Evolutionary conservation across 1,139 yeast genomes (phyloP).

Genomic region (Debaryomyces subglobosus): DNA sequence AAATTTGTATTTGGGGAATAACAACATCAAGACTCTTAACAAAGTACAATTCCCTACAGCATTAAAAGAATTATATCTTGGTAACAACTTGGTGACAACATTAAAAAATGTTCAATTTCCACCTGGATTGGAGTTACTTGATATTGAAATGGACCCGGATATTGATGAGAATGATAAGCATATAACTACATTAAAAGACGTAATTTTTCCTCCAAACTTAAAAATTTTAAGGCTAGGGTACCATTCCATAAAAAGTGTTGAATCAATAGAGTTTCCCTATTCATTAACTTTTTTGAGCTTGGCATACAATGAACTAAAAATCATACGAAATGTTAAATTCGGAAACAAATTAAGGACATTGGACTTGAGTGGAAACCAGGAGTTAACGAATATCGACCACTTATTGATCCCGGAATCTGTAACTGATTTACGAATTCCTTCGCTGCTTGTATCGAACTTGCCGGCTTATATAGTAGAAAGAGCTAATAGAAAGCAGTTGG

Average conservation of each 20-base stretch:
- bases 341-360: conserved; percentile 37
- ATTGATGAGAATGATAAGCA: conserved; percentile 46
- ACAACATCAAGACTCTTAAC: conserved; percentile 49
- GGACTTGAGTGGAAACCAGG: conserved; percentile 50
- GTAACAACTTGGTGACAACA: conserved; percentile 49
- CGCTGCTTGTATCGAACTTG: conserved; percentile 37
- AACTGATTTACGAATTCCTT: conserved; percentile 38
- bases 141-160: conserved; percentile 48
- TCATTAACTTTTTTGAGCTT: conserved; percentile 36
- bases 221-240: conserved; percentile 42
- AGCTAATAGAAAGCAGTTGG: conserved; percentile 40
- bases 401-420: conserved; percentile 43
- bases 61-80: conserved; percentile 41
- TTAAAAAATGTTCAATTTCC: conserved; percentile 50
- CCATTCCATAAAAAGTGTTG: conserved; percentile 44
- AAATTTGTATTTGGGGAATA: conserved; percentile 39
- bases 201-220: conserved; percentile 40
- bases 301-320: conserved; percentile 43
- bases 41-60: conserved; percentile 45
- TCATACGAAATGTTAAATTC: conserved; percentile 41
- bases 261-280: conserved; percentile 44
- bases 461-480: conserved; percentile 46
- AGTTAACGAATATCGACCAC: conserved; percentile 42
- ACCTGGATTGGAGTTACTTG: conserved; percentile 38
- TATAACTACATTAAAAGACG: conserved; percentile 48